Evolutionary conservation across 495 filamentous ascomycete genomes (phyloP).

Genomic region (Annulohypoxylon stygium): DNA sequence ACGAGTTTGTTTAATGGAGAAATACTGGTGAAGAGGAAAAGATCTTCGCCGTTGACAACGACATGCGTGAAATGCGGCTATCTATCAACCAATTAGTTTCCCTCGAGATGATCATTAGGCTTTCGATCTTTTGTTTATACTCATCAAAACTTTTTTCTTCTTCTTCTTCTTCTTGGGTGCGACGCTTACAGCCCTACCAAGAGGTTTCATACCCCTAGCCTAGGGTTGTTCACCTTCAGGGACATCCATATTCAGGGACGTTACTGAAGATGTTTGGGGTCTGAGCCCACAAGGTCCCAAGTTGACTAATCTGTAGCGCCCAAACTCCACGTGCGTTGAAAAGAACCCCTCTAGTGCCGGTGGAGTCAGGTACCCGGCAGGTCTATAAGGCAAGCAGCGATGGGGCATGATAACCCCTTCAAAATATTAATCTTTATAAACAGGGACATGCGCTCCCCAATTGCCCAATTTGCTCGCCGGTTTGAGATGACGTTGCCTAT

Average conservation of each 20-base stretch:
- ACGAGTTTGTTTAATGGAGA: constrained; percentile 45
- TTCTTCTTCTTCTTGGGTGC: neutral
- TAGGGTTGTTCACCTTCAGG: neutral
- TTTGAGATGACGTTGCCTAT: constrained; percentile 6
- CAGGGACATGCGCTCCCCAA: neutral
- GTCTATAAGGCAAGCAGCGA: constrained; percentile 8
- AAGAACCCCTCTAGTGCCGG: constrained; percentile 18
- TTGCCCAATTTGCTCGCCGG: neutral
- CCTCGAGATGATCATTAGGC: neutral
- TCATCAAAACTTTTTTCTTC: neutral
- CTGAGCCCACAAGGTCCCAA: neutral
- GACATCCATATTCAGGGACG: neutral
- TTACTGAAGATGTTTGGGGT: constrained; percentile 5
- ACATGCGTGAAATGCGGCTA: constrained; percentile 34
- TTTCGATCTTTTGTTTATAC: neutral
- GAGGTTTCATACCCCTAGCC: constrained; percentile 11
- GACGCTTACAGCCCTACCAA: neutral
- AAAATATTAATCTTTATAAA: constrained; percentile 12
- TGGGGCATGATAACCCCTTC: neutral
- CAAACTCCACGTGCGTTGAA: constrained; percentile 4
- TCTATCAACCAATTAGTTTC: neutral
- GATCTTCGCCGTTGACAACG: constrained; percentile 39
- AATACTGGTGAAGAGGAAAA: constrained; percentile 34
- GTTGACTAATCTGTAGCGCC: constrained; percentile 23
- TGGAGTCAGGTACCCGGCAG: constrained; percentile 5